These are phyloP conservation scores for Moniliophthora roreri DNA, from an alignment of 1,284 basidiomycete species.

Conservation along the genomic window DNA sequence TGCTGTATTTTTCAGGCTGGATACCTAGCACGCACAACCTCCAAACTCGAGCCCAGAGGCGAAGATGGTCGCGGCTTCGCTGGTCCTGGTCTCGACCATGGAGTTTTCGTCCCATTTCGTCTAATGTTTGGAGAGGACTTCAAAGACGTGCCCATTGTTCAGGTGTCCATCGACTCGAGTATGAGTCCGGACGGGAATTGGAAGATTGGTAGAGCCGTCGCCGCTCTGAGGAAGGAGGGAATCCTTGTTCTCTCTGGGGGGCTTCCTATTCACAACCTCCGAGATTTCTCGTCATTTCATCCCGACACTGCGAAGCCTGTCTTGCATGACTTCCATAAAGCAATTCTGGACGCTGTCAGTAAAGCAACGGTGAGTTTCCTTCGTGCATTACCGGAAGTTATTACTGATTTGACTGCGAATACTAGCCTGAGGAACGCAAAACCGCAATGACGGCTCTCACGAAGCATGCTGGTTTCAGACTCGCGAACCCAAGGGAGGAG, in stretches of 20 bases:
- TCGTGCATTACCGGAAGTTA: neutral
- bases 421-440: constrained; percentile 39
- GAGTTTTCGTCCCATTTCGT: constrained; percentile 75
- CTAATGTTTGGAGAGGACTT: constrained; percentile 73
- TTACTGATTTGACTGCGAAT: constrained; percentile 5
- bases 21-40: constrained; percentile 49
- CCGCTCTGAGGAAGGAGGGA: constrained; percentile 60
- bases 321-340: constrained; percentile 59
- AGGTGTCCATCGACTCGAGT: constrained; percentile 68
- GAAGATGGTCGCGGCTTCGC: constrained; percentile 65
- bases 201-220: constrained; percentile 62
- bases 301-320: constrained; percentile 45
- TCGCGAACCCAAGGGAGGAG: constrained; percentile 68
- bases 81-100: constrained; percentile 68
- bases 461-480: constrained; percentile 58
- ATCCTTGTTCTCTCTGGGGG: constrained; percentile 73
- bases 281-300: constrained; percentile 52
- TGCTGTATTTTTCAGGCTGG: constrained; percentile 45
- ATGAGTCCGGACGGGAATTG: constrained; percentile 64
- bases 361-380: constrained; percentile 45
- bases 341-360: constrained; percentile 55
- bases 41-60: constrained; percentile 56
- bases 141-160: constrained; percentile 59
- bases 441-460: constrained; percentile 48
- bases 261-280: constrained; percentile 65